Percentiles rank a stretch among this genome's conserved stretches.
These are phyloP conservation scores for Epichloe sibirici DNA, from an alignment of 2,329 filamentous ascomycete genomes.

Conservation along the genomic window DNA sequence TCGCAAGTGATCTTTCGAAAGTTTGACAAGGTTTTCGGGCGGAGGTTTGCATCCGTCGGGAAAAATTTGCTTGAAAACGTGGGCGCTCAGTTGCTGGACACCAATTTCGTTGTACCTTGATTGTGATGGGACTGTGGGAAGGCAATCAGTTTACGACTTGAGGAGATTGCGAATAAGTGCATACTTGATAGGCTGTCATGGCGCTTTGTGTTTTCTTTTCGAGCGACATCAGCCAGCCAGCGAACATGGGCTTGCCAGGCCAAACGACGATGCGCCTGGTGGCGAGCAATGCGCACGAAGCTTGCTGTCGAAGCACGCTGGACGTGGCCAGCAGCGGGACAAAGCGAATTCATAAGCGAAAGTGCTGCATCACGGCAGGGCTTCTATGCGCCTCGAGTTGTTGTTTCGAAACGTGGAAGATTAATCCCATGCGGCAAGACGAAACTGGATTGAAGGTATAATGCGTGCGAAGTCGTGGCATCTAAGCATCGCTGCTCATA, in stretches of 20 bases:
- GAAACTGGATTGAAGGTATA: not conserved
- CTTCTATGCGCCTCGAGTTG: conserved; percentile 7
- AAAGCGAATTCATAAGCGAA: conserved; percentile 18
- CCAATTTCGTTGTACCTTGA: conserved; percentile 84
- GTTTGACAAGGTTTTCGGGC: conserved; percentile 59
- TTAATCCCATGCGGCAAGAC: not conserved
- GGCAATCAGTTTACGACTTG: not conserved
- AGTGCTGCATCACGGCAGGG: conserved; percentile 15
- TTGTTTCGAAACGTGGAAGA: not conserved
- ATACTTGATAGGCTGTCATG: conserved; percentile 28
- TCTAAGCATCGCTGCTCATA: too few species aligned
- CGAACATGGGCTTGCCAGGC: conserved; percentile 26
- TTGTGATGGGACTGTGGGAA: conserved; percentile 31
- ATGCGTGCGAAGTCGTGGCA: too few species aligned
- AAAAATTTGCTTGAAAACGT: conserved; percentile 79
- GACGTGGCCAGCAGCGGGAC: conserved; percentile 22
- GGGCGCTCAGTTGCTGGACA: conserved; percentile 80
- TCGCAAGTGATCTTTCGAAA: conserved; percentile 70
- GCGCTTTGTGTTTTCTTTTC: conserved; percentile 10
- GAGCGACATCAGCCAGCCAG: conserved; percentile 30
- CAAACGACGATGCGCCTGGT: conserved; percentile 28
- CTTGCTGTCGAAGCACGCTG: conserved; percentile 29
- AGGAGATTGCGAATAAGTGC: conserved; percentile 9
- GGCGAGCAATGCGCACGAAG: conserved; percentile 40
- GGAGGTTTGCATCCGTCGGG: conserved; percentile 41